Evolutionary conservation across 345 rosid species (phyloP).

Genomic region (Reutealis trisperma): DNA sequence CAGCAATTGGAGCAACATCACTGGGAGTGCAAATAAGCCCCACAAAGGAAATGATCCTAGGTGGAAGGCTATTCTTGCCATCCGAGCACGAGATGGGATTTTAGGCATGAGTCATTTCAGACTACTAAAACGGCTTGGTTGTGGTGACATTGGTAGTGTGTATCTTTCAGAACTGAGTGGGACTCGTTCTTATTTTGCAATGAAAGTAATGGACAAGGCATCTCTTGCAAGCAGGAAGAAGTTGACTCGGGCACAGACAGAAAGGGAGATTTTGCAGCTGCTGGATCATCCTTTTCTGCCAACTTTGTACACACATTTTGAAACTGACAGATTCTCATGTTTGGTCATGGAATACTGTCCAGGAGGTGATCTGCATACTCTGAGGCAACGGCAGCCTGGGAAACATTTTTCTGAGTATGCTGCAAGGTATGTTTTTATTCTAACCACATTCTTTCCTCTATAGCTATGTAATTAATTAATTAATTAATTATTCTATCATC

Average conservation of each 20-base stretch:
- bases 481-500: background rate
- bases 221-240: conserved; percentile 95
- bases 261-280: conserved; percentile 93
- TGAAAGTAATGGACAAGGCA: conserved; percentile 99
- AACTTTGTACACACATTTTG: conserved; percentile 90
- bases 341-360: conserved; percentile 99
- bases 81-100: conserved; percentile 80
- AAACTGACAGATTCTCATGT: conserved; percentile 94
- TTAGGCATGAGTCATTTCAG: conserved; percentile 95
- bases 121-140: conserved; percentile 89
- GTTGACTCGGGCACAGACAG: conserved; percentile 92
- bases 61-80: conserved; percentile 93
- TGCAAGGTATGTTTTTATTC: conserved; percentile 67
- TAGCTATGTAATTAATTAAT: background rate
- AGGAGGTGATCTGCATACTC: conserved; percentile 93
- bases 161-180: conserved; percentile 93
- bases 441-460: background rate
- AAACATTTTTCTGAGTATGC: conserved; percentile 97
- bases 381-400: conserved; percentile 95
- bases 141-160: conserved; percentile 98
- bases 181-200: conserved; percentile 88
- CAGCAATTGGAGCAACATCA: conserved; percentile 93
- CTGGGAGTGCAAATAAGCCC: conserved; percentile 88
- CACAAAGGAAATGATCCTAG: conserved; percentile 98
- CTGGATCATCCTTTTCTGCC: conserved; percentile 98